Percentiles rank a stretch among this genome's conserved stretches.
Evolutionary conservation across 1,284 basidiomycete species (phyloP).

Genomic region (Malassezia cuniculi): DNA sequence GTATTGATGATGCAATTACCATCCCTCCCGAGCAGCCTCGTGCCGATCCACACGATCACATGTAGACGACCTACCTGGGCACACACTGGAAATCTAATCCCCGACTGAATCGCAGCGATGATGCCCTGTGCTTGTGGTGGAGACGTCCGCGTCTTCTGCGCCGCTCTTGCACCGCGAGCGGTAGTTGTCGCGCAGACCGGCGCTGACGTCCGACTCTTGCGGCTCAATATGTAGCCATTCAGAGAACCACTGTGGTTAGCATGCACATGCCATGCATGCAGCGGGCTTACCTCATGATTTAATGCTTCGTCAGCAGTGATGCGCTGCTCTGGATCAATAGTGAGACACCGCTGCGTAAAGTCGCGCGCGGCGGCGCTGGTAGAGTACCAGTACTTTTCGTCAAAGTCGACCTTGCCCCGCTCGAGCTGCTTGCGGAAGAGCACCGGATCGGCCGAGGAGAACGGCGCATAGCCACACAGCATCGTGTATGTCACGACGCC

Average conservation of each 20-base stretch:
- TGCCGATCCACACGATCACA: conserved; percentile 42
- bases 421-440: conserved; percentile 70
- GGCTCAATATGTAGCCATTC: conserved; percentile 18
- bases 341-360: conserved; percentile 65
- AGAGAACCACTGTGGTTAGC: conserved; percentile 30
- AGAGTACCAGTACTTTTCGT: conserved; percentile 81
- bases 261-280: background rate
- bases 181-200: conserved; percentile 44
- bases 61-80: conserved; percentile 28
- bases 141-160: conserved; percentile 2
- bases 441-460: conserved; percentile 67
- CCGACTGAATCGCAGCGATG: conserved; percentile 8
- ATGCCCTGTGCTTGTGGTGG: conserved; percentile 3
- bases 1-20: conserved; percentile 67
- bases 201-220: conserved; percentile 30
- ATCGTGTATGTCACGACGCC: conserved; percentile 76
- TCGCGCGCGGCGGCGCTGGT: conserved; percentile 64
- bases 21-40: conserved; percentile 36
- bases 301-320: conserved; percentile 64
- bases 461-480: conserved; percentile 52
- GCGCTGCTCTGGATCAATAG: conserved; percentile 60
- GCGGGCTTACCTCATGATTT: conserved; percentile 51
- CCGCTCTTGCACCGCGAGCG: conserved; percentile 28
- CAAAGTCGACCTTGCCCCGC: conserved; percentile 67
- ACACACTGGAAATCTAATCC: background rate